Evolutionary conservation across 345 rosid genomes (phyloP), one percentile per base, ranked within the genome.

Genomic region (Ricinus communis): DNA sequence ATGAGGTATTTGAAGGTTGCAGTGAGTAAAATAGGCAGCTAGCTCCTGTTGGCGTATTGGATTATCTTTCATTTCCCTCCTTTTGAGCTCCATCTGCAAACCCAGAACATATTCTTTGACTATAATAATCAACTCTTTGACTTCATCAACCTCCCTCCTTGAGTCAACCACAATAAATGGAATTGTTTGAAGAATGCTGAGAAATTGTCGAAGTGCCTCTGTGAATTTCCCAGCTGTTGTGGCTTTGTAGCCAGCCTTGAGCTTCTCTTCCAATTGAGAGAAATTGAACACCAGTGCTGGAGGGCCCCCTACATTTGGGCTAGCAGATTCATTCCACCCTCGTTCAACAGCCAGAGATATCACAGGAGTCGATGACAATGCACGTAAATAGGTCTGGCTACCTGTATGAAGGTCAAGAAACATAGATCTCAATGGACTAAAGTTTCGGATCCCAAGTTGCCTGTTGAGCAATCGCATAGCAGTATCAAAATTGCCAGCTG

Each of bases 11-110:
- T 91, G 98, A 81, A 95, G 96, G 76, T 85, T 87, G 77, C 95
- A 89, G 77, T 95, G 96, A 70, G 99, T 95, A 86, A 92, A 92
- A 79, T 95, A 95, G 51, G 99, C 97, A n/a, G 99, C 99, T 21
- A 95, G 97, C 84, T 92, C 97, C 82, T 88, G 96, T 75, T 91
- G 97, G 62, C 96, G 88, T 3, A 82, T 73, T 0, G 89, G 90
- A 65, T 92, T 71, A 63, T 83, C 96, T 86, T 69, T 90, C 49
- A 82, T 52, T 54, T 91, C 98, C 77, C 92, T 91, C 74, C 97
- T 86, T 72, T 83, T 86, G 38, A 91, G 88, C 77, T 91, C 97
- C 91, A 94, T 87, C 71, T 90, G 80, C 67, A 95, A 83, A 47
- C 91, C 97, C 28, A 90, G 82, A 59, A 87, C 99, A 62, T 95